Base-by-base conservation (phyloP, 768 basidiomycete genomes). In the Mycena galericulata region DNA sequence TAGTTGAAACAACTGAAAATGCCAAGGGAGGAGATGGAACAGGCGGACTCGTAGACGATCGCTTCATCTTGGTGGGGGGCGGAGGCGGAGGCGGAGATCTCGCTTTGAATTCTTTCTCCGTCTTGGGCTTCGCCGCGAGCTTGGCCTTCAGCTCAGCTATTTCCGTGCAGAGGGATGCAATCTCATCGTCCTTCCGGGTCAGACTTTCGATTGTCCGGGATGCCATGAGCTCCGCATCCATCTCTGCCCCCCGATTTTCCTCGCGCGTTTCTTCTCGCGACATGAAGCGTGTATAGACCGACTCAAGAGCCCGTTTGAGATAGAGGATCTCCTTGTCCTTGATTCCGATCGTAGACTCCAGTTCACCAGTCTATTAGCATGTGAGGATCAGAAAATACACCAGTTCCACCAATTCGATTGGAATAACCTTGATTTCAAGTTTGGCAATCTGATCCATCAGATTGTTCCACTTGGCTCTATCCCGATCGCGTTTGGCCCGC, bases 301-400 rank as follows among this genome's bases (percentile, higher is more conserved):
- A 92, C 77, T 96, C 94, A 40, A 98, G 82, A n/a, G 94, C 92
- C 17, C 92, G 90, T 75, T 95, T 94, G 41, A 96, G 85, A 73
- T 91, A 93, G 0, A 85, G 71, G 36, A 92, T 84, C 62, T 96
- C 92, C 75, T 94, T 95, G 69, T 92, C 88, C 74, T 90, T 92
- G 60, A 81, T 79, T 5, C 77, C 78, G 3, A 88, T 49, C 27
- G 41, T 96, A 89, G 4, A 89, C 86, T 50, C 86, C 87, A 30
- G 82, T 84, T 91, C 89, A 3, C 78, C 78, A 49, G 83, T 83
- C 92, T 96, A 73, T 43, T 10, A 40, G 0, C 63, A 26, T 24
- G 51, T 50, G 30, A 58, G 45, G 22, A 38, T 6, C 46, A 45
- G 27, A n/a, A 2, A 22, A 7, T 27, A 54, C 41, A n/a, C n/a